Conservation (phyloP, 192 early-diverging fungal genomes). For the Coemansia sp. region DNA sequence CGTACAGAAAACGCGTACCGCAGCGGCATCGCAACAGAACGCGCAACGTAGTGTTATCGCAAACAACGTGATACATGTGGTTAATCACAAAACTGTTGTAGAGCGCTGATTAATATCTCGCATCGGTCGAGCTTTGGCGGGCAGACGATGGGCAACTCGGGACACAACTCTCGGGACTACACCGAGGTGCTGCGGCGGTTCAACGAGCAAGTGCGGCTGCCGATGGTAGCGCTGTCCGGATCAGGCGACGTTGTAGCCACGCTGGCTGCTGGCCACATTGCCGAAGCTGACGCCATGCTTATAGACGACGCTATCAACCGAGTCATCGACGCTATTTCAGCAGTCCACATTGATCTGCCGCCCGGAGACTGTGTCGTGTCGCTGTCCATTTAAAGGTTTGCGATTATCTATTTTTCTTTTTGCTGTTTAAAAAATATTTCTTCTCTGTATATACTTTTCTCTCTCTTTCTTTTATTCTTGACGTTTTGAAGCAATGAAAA, state of each 20-base stretch:
- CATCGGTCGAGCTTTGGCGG: constrained; percentile 27
- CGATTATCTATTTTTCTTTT: not conserved
- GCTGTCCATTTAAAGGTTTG: constrained; percentile 13
- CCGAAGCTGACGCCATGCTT: constrained; percentile 13
- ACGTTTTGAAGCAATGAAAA: constrained; percentile 18
- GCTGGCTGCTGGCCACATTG: constrained; percentile 21
- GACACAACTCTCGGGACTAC: constrained; percentile 37
- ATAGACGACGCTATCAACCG: constrained; percentile 25
- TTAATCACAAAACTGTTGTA: constrained; percentile 3
- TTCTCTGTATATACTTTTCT: constrained; percentile 3
- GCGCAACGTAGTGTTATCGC: not conserved
- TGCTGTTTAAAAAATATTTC: not conserved
- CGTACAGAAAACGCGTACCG: not conserved
- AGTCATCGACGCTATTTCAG: constrained; percentile 31
- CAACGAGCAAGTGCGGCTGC: constrained; percentile 45
- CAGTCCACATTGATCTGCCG: constrained; percentile 21
- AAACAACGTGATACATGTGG: not conserved
- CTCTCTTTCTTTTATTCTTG: not conserved
- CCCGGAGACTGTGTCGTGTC: constrained; percentile 43
- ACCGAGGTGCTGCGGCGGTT: constrained; percentile 40
- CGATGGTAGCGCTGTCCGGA: constrained; percentile 29
- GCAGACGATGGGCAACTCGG: constrained; percentile 21
- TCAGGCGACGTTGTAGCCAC: constrained; percentile 15
- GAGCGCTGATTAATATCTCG: constrained; percentile 49
- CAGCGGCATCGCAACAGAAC: not conserved